phyloP scores from a whole-genome alignment of 129 eudicot genomes.

The Gnaphalium uliginosum region DNA sequence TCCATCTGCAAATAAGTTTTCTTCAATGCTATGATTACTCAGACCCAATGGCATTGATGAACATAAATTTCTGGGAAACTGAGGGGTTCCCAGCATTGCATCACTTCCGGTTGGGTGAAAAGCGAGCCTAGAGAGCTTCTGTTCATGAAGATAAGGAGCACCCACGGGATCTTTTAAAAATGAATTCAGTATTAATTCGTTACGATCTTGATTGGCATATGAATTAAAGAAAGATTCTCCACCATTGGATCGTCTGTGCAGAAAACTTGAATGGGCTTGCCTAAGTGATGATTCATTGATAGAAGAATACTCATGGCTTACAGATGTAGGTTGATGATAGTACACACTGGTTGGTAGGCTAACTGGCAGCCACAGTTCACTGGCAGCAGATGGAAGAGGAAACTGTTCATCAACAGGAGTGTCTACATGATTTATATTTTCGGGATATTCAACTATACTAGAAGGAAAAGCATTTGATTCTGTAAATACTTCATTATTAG shows the following conservation, averaged over 20 bases:
- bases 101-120: slow-evolving; percentile 44
- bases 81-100: slow-evolving; percentile 45
- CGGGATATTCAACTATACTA: slow-evolving; percentile 39
- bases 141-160: slow-evolving; percentile 55
- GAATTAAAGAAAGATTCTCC: slow-evolving; percentile 51
- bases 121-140: slow-evolving; percentile 39
- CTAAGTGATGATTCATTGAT: slow-evolving; percentile 44
- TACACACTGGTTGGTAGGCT: slow-evolving; percentile 44
- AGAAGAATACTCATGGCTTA: slow-evolving; percentile 45
- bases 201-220: slow-evolving; percentile 56
- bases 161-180: slow-evolving; percentile 52
- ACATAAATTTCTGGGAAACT: slow-evolving; percentile 44
- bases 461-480: slow-evolving; percentile 37
- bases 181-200: slow-evolving; percentile 58
- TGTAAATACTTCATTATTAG: slow-evolving; percentile 21
- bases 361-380: slow-evolving; percentile 60
- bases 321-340: slow-evolving; percentile 43
- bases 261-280: slow-evolving; percentile 47
- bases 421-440: slow-evolving; percentile 36
- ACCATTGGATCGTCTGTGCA: slow-evolving; percentile 35
- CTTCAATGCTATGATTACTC: slow-evolving; percentile 59
- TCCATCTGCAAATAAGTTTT: slow-evolving; percentile 46
- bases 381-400: slow-evolving; percentile 38
- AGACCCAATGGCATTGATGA: slow-evolving; percentile 42
- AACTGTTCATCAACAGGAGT: slow-evolving; percentile 38